phyloP scores from a whole-genome alignment of 129 eudicot genomes.

The Sambucus nigra region DNA sequence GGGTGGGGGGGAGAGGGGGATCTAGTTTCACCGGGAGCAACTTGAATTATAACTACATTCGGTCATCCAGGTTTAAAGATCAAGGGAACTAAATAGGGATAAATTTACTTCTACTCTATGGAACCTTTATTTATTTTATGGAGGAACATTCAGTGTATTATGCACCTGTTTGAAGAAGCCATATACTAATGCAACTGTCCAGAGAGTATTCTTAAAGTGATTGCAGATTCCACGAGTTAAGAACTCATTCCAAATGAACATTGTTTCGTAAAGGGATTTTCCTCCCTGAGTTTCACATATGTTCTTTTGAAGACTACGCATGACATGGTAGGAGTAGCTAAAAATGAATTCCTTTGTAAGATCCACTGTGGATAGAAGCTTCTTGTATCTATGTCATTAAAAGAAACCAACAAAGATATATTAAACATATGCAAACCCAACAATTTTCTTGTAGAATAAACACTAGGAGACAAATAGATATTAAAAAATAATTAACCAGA shows the following conservation, averaged over 20 bases:
- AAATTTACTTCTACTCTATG: neutral
- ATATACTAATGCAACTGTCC: conserved; percentile 87
- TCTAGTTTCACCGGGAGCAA: neutral
- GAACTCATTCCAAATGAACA: conserved; percentile 97
- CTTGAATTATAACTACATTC: neutral
- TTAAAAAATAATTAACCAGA: neutral
- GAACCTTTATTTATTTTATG: neutral
- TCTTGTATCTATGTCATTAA: conserved; percentile 69
- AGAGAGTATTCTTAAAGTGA: conserved; percentile 63
- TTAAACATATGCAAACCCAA: conserved; percentile 23
- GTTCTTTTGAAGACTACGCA: conserved; percentile 86
- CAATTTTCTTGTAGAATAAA: neutral
- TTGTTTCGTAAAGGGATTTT: conserved; percentile 47
- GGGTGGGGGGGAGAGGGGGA: neutral
- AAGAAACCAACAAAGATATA: conserved; percentile 24
- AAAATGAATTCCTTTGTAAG: conserved; percentile 92
- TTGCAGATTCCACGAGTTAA: conserved; percentile 64
- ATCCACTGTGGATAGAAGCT: conserved; percentile 86
- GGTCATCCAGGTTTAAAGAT: neutral
- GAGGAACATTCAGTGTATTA: neutral
- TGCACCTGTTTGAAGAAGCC: conserved; percentile 88
- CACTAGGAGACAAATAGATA: neutral
- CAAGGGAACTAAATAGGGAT: neutral
- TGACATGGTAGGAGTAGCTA: conserved; percentile 90
- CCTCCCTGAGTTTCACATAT: conserved; percentile 41